These are phyloP conservation scores for Apiotrichum siamense DNA, from an alignment of 1,284 basidiomycete genomes.

Conservation along the genomic window DNA sequence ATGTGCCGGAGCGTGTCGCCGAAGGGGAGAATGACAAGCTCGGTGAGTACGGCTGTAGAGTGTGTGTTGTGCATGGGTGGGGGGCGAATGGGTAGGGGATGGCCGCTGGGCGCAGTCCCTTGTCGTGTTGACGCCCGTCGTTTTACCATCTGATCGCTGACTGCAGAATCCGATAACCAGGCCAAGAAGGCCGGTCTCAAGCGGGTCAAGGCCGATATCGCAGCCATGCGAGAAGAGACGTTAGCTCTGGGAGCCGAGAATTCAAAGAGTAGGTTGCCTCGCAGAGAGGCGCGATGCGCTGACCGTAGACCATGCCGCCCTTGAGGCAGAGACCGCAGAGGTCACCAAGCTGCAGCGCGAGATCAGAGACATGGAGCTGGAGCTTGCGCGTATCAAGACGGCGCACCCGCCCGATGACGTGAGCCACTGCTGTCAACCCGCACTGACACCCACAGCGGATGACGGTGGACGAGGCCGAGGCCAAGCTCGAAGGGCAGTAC, in stretches of 20 bases:
- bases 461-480: conserved; percentile 63
- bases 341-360: conserved; percentile 60
- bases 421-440: conserved; percentile 7
- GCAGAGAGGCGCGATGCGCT: not conserved
- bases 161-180: conserved; percentile 55
- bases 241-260: conserved; percentile 39
- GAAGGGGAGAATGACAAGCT: conserved; percentile 64
- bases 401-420: conserved; percentile 58
- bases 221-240: conserved; percentile 59
- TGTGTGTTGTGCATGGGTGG: not conserved
- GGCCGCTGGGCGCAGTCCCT: not conserved
- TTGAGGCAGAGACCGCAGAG: conserved; percentile 51
- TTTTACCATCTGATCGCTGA: no score
- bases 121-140: no score
- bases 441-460: conserved; percentile 53
- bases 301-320: conserved; percentile 26
- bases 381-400: conserved; percentile 67
- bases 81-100: not conserved
- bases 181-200: conserved; percentile 64
- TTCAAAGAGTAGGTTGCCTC: conserved; percentile 27
- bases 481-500: conserved; percentile 64
- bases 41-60: conserved; percentile 24
- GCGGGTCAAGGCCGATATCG: conserved; percentile 57
- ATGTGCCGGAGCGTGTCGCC: conserved; percentile 67
- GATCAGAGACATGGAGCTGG: conserved; percentile 71